Evolutionary conservation across 805 yeast genomes (phyloP), one percentile per base, ranked within the genome.

Genomic region (Blastobotrys muscicola): DNA sequence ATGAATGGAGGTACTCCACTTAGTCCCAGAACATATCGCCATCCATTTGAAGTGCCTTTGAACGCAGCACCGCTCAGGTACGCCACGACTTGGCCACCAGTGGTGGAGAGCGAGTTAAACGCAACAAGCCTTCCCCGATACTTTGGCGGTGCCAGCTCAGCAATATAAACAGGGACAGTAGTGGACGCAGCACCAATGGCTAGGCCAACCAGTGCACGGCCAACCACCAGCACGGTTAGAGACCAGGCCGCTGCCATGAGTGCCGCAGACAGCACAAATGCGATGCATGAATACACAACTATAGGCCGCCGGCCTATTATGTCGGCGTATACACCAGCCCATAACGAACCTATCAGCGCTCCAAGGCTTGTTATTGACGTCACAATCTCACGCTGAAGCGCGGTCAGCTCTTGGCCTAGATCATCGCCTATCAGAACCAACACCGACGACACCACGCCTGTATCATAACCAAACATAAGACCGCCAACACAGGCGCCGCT

Each of bases 291-390:
- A 33, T 79, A 76, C 71, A 89, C 74, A 36, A 92, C 71, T 39
- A 86, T 82, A 42, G 82, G 79, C 58, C 81, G 86, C 54, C 97
- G 76, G 36, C 98, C 98, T 50, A 82, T 65, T 20, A 74, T 57
- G 59, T 90, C 96, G 38, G 96, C 95, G 26, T 75, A 60, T 0
- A 80, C 61, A 39, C 97, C 98, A 2, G 96, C 94, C 32, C 76
- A 50, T 10, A 83, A 47, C 5, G 95, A 79, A 9, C 94, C 84
- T 16, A 90, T 66, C 35, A 90, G 67, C 1, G 97, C 97, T 48
- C 97, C 97, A 23, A 89, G 68, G 0, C 97, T 85, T 0, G 97
- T 90, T 8, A 96, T 94, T 10, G 96, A 81, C 0, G 97, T 92
- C 55, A 92, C 85, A 50, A 85, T 68, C 65, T 89, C 95, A 64